These are phyloP conservation scores for Ustilago loliicola DNA, from an alignment of 1,284 basidiomycete genomes.

Conservation along the genomic window DNA sequence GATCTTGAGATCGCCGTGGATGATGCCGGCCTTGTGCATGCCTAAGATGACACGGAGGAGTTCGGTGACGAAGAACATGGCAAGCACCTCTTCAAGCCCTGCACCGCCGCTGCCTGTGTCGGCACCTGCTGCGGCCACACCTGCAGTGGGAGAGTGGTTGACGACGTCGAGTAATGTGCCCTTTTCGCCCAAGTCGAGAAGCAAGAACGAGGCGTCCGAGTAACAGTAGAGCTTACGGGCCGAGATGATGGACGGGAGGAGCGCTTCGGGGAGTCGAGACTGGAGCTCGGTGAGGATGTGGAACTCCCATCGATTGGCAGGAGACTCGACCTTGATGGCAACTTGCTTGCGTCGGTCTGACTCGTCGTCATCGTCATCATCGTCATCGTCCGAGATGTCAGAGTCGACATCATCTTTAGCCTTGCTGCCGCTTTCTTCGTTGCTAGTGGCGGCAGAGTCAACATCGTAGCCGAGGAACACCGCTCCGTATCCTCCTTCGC, in stretches of 20 bases:
- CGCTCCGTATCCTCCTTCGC: conserved; percentile 95
- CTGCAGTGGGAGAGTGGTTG: conserved; percentile 75
- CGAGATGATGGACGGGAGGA: conserved; percentile 55
- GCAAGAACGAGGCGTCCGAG: conserved; percentile 86
- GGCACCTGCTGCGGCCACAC: conserved; percentile 74
- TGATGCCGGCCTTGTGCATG: conserved; percentile 84
- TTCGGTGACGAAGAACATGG: conserved; percentile 94
- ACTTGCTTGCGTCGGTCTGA: conserved; percentile 76
- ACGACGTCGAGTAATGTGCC: conserved; percentile 93
- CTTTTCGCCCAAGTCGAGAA: conserved; percentile 89
- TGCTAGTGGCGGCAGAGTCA: conserved; percentile 56
- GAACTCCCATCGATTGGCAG: conserved; percentile 92
- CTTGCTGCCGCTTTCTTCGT: neutral
- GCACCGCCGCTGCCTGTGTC: conserved; percentile 72
- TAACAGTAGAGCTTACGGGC: conserved; percentile 61
- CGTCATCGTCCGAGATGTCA: conserved; percentile 20
- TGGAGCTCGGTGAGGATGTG: conserved; percentile 86
- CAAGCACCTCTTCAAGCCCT: conserved; percentile 88
- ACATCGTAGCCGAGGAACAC: conserved; percentile 82
- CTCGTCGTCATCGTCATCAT: conserved; percentile 74
- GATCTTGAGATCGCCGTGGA: conserved; percentile 99
- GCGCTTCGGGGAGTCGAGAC: conserved; percentile 27
- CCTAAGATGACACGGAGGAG: conserved; percentile 85
- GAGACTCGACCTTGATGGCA: conserved; percentile 93
- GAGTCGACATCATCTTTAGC: neutral